Evolutionary conservation across 2,329 filamentous ascomycete genomes (phyloP).

Genomic region (Rachicladosporium sp.): DNA sequence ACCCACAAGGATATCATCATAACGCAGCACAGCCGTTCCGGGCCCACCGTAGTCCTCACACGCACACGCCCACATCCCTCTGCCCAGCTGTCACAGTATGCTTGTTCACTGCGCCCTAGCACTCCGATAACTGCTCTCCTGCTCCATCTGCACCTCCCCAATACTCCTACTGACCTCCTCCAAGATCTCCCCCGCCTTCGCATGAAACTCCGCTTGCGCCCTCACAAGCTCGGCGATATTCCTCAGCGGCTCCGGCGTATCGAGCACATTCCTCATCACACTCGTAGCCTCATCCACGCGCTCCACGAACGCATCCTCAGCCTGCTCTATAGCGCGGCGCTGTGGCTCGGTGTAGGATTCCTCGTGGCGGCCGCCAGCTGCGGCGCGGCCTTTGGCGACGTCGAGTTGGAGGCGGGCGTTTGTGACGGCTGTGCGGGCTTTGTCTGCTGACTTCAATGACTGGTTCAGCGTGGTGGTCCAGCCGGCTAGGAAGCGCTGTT

Average conservation of each 20-base stretch:
- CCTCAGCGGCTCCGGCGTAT: conserved; percentile 91
- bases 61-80: too few relatives aligned
- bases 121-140: conserved; percentile 49
- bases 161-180: conserved; percentile 84
- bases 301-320: conserved; percentile 94
- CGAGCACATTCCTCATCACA: conserved; percentile 98
- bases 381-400: conserved; percentile 79
- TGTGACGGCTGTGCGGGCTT: conserved; percentile 85
- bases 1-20: too few relatives aligned
- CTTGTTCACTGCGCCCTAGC: conserved; percentile 14
- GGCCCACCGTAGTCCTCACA: too few relatives aligned
- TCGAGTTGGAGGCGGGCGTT: conserved; percentile 81
- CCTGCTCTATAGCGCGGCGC: conserved; percentile 88
- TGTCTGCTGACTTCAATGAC: conserved; percentile 84
- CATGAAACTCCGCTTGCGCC: conserved; percentile 94
- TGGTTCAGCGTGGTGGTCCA: conserved; percentile 98
- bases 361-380: conserved; percentile 39
- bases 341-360: conserved; percentile 62
- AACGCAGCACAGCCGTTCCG: too few relatives aligned
- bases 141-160: conserved; percentile 87
- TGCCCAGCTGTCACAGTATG: too few relatives aligned
- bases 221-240: conserved; percentile 91
- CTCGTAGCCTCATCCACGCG: conserved; percentile 96
- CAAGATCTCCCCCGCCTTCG: conserved; percentile 91
- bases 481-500: conserved; percentile 83